A percentile compares a stretch with the other conserved stretches of the same genome.
Evolutionary conservation across 2,329 filamentous ascomycete species (phyloP).

Genomic region (Exophiala sp.): DNA sequence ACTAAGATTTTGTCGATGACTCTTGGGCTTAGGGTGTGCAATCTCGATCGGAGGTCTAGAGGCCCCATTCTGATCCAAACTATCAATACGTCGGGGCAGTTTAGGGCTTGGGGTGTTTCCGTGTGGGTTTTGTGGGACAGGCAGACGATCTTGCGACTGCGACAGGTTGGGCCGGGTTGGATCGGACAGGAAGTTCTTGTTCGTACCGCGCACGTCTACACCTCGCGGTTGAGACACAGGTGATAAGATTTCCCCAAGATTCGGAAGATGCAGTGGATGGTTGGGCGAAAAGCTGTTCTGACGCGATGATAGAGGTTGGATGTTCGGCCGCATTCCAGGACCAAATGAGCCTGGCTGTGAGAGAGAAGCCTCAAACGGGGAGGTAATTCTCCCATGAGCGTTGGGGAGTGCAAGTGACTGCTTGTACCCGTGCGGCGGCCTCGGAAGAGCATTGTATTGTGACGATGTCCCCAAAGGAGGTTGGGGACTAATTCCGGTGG

Average conservation of each 20-base stretch:
- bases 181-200: slow-evolving; percentile 4
- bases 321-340: slow-evolving; percentile 26
- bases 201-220: slow-evolving; percentile 9
- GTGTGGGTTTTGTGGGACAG: slow-evolving; percentile 42
- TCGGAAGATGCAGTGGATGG: slow-evolving; percentile 40
- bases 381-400: slow-evolving; percentile 52
- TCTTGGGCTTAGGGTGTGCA: slow-evolving; percentile 55
- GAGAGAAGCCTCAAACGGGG: slow-evolving; percentile 61
- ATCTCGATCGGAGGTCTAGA: slow-evolving; percentile 44
- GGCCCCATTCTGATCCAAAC: slow-evolving; percentile 10
- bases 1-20: slow-evolving; percentile 66
- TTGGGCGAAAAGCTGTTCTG: slow-evolving; percentile 54
- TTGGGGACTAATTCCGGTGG: slow-evolving; percentile 58
- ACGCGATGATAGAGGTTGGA: slow-evolving; percentile 27
- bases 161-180: slow-evolving; percentile 4
- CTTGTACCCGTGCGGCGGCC: slow-evolving; percentile 56
- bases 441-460: slow-evolving; percentile 54
- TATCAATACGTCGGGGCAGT: slow-evolving; percentile 15
- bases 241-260: slow-evolving; percentile 50
- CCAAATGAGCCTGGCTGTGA: slow-evolving; percentile 57
- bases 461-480: slow-evolving; percentile 65
- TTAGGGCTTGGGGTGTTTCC: slow-evolving; percentile 30
- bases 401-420: slow-evolving; percentile 65
- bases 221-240: slow-evolving; percentile 49
- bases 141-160: slow-evolving; percentile 10